Conservation (phyloP, 108 stramenopile genomes). For the Skeletonema costatum region DNA sequence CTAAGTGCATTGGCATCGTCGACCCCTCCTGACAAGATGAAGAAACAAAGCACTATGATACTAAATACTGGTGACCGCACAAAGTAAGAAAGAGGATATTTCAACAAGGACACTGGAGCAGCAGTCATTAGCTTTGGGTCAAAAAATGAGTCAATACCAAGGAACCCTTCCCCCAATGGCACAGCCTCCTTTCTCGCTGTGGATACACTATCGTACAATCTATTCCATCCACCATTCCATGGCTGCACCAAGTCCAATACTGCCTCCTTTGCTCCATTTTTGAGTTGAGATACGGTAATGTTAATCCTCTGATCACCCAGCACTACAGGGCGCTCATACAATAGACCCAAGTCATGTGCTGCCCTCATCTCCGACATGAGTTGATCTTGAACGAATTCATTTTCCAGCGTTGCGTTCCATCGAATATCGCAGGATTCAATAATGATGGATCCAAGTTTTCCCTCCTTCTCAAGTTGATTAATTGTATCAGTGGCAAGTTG, state of each 20-base stretch:
- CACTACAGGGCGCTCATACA: constrained; percentile 57
- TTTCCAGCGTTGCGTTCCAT: constrained; percentile 63
- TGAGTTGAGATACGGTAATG: constrained; percentile 50
- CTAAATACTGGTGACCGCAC: constrained; percentile 53
- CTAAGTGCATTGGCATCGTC: constrained; percentile 16
- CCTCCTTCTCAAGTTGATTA: constrained; percentile 33
- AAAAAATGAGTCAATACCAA: constrained; percentile 57
- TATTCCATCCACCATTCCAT: constrained; percentile 53
- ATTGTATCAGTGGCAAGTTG: constrained; percentile 46
- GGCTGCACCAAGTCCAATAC: constrained; percentile 38
- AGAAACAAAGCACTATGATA: constrained; percentile 12
- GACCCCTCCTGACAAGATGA: constrained; percentile 24
- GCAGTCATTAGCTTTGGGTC: constrained; percentile 56
- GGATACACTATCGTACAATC: constrained; percentile 35
- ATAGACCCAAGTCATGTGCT: constrained; percentile 52
- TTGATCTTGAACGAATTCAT: constrained; percentile 35
- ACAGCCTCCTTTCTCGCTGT: constrained; percentile 46
- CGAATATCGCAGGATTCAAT: constrained; percentile 68
- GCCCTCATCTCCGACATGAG: constrained; percentile 67
- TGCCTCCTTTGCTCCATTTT: constrained; percentile 50
- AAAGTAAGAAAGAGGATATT: constrained; percentile 63
- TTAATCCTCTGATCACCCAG: constrained; percentile 74
- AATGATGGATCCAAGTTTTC: constrained; percentile 57
- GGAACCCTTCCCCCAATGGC: constrained; percentile 43
- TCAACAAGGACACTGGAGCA: constrained; percentile 55